Conservation (phyloP, 2,329 filamentous ascomycete genomes). For the Pseudopithomyces chartarum region DNA sequence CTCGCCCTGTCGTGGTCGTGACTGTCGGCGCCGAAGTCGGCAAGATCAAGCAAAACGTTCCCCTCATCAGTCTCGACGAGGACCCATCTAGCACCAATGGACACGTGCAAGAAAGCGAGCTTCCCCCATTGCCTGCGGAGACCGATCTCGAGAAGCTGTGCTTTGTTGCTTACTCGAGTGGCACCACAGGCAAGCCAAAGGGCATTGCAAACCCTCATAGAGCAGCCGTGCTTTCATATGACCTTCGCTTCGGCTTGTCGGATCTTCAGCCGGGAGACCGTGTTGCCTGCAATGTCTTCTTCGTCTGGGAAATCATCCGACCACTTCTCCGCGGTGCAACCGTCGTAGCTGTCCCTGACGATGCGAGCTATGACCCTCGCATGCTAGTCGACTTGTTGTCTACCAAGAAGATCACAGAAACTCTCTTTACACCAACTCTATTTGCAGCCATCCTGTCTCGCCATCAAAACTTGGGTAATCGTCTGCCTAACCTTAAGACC, state of each 20-base stretch:
- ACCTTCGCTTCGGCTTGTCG: slow-evolving; percentile 71
- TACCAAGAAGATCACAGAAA: slow-evolving; percentile 72
- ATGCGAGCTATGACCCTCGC: slow-evolving; percentile 76
- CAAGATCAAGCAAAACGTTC: slow-evolving; percentile 67
- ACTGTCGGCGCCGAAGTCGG: slow-evolving; percentile 68
- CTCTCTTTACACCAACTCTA: slow-evolving; percentile 81
- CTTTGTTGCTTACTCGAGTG: slow-evolving; percentile 82
- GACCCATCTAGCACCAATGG: slow-evolving; percentile 24
- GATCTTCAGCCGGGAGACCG: slow-evolving; percentile 74
- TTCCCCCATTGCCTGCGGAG: slow-evolving; percentile 61
- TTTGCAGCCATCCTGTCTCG: slow-evolving; percentile 74
- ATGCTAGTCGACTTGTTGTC: slow-evolving; percentile 73
- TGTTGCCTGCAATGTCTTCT: slow-evolving; percentile 88
- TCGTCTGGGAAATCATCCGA: slow-evolving; percentile 82
- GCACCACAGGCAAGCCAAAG: slow-evolving; percentile 79
- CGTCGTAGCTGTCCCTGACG: slow-evolving; percentile 75
- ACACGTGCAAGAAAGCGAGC: slow-evolving; percentile 49
- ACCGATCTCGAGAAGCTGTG: slow-evolving; percentile 74
- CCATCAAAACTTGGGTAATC: slow-evolving; percentile 67
- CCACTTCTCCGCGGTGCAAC: slow-evolving; percentile 77
- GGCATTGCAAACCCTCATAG: slow-evolving; percentile 80
- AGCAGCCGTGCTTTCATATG: slow-evolving; percentile 74
- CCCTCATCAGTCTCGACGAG: slow-evolving; percentile 69
- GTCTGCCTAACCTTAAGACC: slow-evolving; percentile 69
- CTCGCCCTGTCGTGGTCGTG: slow-evolving; percentile 71